Percentiles rank a stretch among this genome's conserved stretches.
Conservation (phyloP, 2,329 filamentous ascomycete genomes). For the Celoporthe dispersa region DNA sequence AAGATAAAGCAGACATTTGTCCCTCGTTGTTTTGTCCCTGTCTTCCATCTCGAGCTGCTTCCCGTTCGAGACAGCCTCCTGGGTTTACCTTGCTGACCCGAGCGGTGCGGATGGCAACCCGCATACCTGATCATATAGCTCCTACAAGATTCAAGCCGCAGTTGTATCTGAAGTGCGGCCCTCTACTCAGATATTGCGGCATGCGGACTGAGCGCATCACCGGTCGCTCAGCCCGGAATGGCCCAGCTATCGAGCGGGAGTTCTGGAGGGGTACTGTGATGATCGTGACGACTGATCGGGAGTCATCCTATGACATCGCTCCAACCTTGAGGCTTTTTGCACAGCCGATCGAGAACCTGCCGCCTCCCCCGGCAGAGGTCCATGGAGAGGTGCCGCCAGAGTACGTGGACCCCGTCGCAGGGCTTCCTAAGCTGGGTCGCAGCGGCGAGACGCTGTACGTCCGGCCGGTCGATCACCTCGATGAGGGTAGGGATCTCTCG, state of each 20-base stretch:
- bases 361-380: constrained; percentile 74
- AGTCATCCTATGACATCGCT: constrained; percentile 79
- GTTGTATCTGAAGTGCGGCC: constrained; percentile 87
- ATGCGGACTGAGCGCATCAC: constrained; percentile 67
- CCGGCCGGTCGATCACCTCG: constrained; percentile 83
- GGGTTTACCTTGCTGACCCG: constrained; percentile 54
- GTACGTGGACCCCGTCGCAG: constrained; percentile 87
- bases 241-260: constrained; percentile 61
- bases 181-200: constrained; percentile 86
- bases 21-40: constrained; percentile 14
- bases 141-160: constrained; percentile 80
- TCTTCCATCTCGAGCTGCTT: constrained; percentile 5
- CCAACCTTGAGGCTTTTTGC: constrained; percentile 84
- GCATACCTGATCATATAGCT: constrained; percentile 40
- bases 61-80: constrained; percentile 6
- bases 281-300: constrained; percentile 88
- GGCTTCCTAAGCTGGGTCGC: constrained; percentile 82
- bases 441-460: constrained; percentile 87
- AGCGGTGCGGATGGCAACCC: constrained; percentile 62
- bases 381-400: constrained; percentile 72
- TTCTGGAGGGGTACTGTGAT: constrained; percentile 93
- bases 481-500: constrained; percentile 79
- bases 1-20: neutral
- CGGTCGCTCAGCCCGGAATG: constrained; percentile 43
- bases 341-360: constrained; percentile 81